Evolutionary conservation across 345 rosid species (phyloP), one percentile per base, ranked within the genome.

Genomic region (Pugionium cornutum): DNA sequence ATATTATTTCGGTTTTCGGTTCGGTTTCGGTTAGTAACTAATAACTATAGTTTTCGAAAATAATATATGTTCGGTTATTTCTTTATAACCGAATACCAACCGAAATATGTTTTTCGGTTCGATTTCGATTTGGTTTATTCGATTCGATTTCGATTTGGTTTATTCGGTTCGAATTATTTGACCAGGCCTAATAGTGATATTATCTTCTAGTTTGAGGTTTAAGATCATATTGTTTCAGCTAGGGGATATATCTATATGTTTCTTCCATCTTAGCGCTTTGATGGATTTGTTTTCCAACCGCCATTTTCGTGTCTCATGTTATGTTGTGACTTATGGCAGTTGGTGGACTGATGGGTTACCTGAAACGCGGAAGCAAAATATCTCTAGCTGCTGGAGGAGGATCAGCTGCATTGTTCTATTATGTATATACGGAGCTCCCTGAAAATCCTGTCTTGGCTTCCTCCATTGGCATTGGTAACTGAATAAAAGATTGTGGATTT

Each of bases 311-410:
- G 2, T 64, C 41, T 30, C 64, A 9, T 54, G 1, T 30, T 9
- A 37, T 47, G n/a, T 4, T 37, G 4, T 4, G 66, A 48, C 54
- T 41, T 25, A 50, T 50, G 39, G 36, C 76, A 92, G 97, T 80
- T 75, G 98, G 98, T 73, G 97, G 97, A 33, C 64, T 77, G 58
- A 80, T 92, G 90, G 97, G 97, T 42, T 92, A 78, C 73, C 2
- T 86, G 75, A 92, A 89, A 80, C 80, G 86, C 3, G 96, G 97
- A 47, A 92, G 98, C 78, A 90, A 86, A 85, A 86, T 86, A 67
- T 92, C 97, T 3, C 78, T 81, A 37, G 54, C 79, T 9, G 87
- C 96, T 1, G 98, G 96, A 68, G 98, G 96, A 55, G 28, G 84
- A 32, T 84, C 94, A 6, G 89, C 96, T 2, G 78, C 86, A 1